A percentile compares a stretch with the other conserved stretches of the same genome.
These are phyloP conservation scores for Pythium rhizo-oryzae DNA, from an alignment of 352 stramenopile species.

Conservation along the genomic window DNA sequence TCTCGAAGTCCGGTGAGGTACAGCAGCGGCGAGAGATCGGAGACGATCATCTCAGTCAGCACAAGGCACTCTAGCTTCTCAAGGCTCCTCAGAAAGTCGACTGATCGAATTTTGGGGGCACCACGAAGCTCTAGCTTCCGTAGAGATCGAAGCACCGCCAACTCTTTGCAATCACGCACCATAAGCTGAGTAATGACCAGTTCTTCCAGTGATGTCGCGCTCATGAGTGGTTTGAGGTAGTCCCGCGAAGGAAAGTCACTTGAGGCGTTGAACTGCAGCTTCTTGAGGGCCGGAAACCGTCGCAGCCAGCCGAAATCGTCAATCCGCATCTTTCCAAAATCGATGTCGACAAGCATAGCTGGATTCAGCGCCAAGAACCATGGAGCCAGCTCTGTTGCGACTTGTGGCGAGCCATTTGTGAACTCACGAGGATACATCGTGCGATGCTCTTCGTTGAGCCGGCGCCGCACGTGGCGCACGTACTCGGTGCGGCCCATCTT, in stretches of 20 bases:
- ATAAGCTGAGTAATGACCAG: conserved; percentile 7
- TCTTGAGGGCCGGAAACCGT: conserved; percentile 13
- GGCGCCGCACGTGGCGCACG: conserved; percentile 5
- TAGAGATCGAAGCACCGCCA: neutral
- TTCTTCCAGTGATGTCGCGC: conserved; percentile 3
- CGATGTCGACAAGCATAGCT: neutral
- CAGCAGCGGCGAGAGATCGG: conserved; percentile 17
- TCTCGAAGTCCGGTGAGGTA: conserved; percentile 1
- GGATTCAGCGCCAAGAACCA: conserved; percentile 6
- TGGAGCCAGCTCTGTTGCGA: neutral
- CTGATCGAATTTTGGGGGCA: neutral
- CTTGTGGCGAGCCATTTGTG: neutral
- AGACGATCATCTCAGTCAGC: conserved; percentile 3
- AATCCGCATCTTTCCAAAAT: conserved; percentile 1
- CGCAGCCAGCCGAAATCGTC: conserved; percentile 1
- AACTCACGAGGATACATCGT: neutral
- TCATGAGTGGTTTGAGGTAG: conserved; percentile 2
- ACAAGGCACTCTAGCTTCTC: conserved; percentile 13
- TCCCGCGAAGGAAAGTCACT: neutral
- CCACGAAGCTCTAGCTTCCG: conserved; percentile 12
- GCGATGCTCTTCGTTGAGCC: conserved; percentile 11
- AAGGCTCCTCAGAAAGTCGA: conserved; percentile 14
- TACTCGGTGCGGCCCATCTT: neutral
- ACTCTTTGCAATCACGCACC: neutral
- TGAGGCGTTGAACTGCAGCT: conserved; percentile 12